Conservation (phyloP, 2,329 filamentous ascomycete genomes). For the Penicillium palitans region DNA sequence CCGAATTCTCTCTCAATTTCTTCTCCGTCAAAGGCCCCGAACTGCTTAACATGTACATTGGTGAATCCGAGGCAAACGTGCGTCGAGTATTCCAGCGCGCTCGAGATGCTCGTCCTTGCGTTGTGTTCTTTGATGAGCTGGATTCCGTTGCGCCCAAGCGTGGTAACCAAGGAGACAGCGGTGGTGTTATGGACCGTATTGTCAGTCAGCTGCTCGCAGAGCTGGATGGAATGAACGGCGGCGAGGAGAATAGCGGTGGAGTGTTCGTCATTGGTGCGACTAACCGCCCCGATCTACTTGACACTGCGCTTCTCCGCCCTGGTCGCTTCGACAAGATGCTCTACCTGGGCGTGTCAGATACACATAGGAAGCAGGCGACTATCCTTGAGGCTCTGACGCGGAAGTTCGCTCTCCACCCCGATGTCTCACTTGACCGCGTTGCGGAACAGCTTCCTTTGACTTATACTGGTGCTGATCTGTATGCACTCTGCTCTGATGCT, state of each 20-base stretch:
- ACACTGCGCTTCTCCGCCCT: conserved; percentile 83
- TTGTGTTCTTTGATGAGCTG: conserved; percentile 97
- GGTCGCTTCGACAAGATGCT: conserved; percentile 98
- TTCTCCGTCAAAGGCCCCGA: conserved; percentile 99
- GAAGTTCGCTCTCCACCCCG: conserved; percentile 84
- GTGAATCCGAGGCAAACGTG: conserved; percentile 99
- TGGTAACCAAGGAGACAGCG: conserved; percentile 95
- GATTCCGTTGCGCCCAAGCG: conserved; percentile 96
- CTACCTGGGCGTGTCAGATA: conserved; percentile 93
- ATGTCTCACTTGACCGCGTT: conserved; percentile 72
- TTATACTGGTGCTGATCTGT: conserved; percentile 96
- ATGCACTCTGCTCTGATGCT: conserved; percentile 93
- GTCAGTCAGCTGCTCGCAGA: conserved; percentile 93
- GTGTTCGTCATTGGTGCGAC: conserved; percentile 98
- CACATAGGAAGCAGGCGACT: conserved; percentile 91
- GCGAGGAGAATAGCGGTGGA: conserved; percentile 73
- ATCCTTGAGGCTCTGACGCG: conserved; percentile 92
- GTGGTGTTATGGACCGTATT: conserved; percentile 97
- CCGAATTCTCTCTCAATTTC: conserved; percentile 98
- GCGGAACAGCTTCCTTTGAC: conserved; percentile 83
- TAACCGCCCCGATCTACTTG: conserved; percentile 88
- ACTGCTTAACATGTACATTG: conserved; percentile 99
- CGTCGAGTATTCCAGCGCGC: conserved; percentile 99
- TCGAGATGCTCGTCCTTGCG: conserved; percentile 91
- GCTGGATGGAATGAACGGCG: conserved; percentile 95